Evolutionary conservation across 306 rosid genomes (phyloP).

Genomic region (Gastrolobium bilobum): DNA sequence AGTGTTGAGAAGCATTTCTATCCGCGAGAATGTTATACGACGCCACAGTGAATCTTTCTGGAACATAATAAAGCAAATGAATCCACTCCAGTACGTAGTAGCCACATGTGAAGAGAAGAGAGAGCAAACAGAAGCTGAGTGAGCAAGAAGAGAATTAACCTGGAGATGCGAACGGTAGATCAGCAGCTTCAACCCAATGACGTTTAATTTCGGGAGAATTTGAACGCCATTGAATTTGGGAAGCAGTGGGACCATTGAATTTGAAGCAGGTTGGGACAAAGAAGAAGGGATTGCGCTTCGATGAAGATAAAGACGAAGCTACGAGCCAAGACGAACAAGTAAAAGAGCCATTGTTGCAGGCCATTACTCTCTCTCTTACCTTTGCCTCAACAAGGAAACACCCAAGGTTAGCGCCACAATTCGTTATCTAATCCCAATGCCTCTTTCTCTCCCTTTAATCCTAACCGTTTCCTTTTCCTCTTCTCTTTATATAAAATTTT

Average conservation of each 20-base stretch:
- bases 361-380: slow-evolving; percentile 37
- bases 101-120: neutral
- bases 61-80: slow-evolving; percentile 16
- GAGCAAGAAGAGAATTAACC: slow-evolving; percentile 39
- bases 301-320: slow-evolving; percentile 23
- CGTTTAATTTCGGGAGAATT: slow-evolving; percentile 57
- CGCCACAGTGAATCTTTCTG: slow-evolving; percentile 77
- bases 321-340: slow-evolving; percentile 42
- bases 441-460: slow-evolving; percentile 2
- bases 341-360: slow-evolving; percentile 44
- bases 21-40: slow-evolving; percentile 83
- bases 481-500: neutral
- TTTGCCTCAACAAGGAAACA: slow-evolving; percentile 1
- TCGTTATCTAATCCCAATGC: slow-evolving; percentile 44
- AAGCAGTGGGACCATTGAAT: slow-evolving; percentile 41
- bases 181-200: slow-evolving; percentile 70
- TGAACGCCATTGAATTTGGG: slow-evolving; percentile 30
- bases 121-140: neutral
- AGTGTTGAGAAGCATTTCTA: slow-evolving; percentile 73
- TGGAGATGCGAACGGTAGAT: slow-evolving; percentile 60
- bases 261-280: slow-evolving; percentile 32
- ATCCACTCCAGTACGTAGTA: neutral
- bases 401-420: slow-evolving; percentile 45
- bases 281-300: slow-evolving; percentile 14
- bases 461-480: neutral